Evolutionary conservation across 306 rosid genomes (phyloP), one percentile per base, ranked within the genome.

Genomic region (Senna tora): DNA sequence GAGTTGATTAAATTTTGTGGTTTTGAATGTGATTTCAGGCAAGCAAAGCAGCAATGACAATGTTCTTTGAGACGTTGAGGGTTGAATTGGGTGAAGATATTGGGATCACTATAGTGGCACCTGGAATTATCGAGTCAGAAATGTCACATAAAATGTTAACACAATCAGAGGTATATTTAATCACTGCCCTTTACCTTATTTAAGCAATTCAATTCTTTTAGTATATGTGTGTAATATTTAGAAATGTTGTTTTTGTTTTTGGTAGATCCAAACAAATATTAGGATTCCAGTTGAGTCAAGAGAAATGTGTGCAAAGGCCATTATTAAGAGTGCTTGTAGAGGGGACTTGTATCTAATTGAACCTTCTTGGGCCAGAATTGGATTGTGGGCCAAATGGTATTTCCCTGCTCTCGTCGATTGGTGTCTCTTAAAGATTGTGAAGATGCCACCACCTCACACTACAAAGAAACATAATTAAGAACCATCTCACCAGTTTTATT

Each of bases 101-200:
- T 50, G 72, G 79, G 6, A 74, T 79, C 42, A 74, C 83, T 2
- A 67, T 79, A 30, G 79, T 79, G 59, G 32, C 72, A 20, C 83
- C 79, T 0, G 76, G 79, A 5, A 0, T 61, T 0, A 62, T 60
- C 4, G 1, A 43, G 25, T 49, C 76, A 21, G 49, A 69, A 14
- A 36, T 79, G 72, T 5, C 30, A 52, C 5, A 14, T 16, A 16
- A 51, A 16, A 21, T 17, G 10, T 7, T 17, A 39, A 0, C 13
- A 4, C 6, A 3, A 2, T 3, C 3, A 6, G 38, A 2, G 6
- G 6, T 33, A 33, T 33, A 33, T 6, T 2, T 33, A 33, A 2
- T 33, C 3, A 33, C 38, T 6, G 3, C 30, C 30, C 30, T 25
- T 25, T 1, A 25, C 30, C 3, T 25, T 1, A 25, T 25, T 25